Base-by-base conservation (phyloP, 1,284 basidiomycete species). In the Porodaedalea pini region DNA sequence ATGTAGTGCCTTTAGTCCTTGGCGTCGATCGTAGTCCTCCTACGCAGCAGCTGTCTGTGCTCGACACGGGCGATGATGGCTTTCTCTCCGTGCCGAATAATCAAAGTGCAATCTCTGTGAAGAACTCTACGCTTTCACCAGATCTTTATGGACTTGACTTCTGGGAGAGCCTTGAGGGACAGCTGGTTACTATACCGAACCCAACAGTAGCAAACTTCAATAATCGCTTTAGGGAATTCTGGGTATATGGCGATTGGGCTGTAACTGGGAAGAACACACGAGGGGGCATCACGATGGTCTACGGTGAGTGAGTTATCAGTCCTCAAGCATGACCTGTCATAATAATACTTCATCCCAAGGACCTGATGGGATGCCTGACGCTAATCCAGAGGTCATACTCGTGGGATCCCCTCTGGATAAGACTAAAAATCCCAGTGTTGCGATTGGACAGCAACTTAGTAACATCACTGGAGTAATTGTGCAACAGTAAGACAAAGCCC, bases 91-190 rank as follows among this genome's bases (percentile, higher is more conserved):
- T 79, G 2, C 82, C 82, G 4, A 81, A 80, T 63, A 83, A 84
- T 62, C 69, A 71, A n/a, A 79, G 73, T 39, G 72, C 69, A 17
- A 65, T 84, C 34, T 76, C 79, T 56, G 63, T 62, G 1, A 69
- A 74, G 15, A 80, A 84, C 62, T 70, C 75, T 2, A 74, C 75
- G 4, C 66, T 85, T 37, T 71, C 76, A 53, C 82, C 83, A 0
- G 72, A 75, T 10, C 67, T 70, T 32, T 85, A 74, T 61, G 83
- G 83, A 3, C 65, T 85, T 44, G 83, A 85, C 64, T 86, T 86
- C 65, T 86, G 83, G 82, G 76, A 82, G 64, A 83, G 80, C 64
- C 70, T 85, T 13, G 80, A 83, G 61, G 82, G 82, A 1, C 77
- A 79, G 62, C 71, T 86, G 1, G 82, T 86, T n/a, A 78, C 74